These are phyloP conservation scores for Calonectria pseudoturangicola DNA, from an alignment of 2,329 filamentous ascomycete species.

Conservation along the genomic window DNA sequence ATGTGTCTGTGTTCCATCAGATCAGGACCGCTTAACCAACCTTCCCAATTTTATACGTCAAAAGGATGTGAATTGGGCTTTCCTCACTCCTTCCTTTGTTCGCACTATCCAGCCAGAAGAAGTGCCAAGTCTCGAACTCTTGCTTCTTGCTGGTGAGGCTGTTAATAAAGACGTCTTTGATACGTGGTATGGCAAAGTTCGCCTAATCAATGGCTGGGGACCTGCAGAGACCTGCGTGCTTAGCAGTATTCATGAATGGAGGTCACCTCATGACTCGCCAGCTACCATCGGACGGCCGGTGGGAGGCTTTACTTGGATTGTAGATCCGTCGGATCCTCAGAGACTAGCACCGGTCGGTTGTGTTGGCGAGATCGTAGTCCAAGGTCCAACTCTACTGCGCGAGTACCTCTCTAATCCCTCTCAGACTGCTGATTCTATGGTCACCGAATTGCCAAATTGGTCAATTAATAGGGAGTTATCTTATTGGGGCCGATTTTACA, in stretches of 20 bases:
- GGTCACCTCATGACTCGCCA: background rate
- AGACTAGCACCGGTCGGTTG: background rate
- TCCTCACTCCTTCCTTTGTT: slow-evolving; percentile 11
- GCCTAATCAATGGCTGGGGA: slow-evolving; percentile 44
- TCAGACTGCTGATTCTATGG: background rate
- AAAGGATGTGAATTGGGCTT: slow-evolving; percentile 10
- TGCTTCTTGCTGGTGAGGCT: slow-evolving; percentile 45
- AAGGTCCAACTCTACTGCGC: background rate
- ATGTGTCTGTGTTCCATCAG: slow-evolving; percentile 10
- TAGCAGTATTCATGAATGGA: slow-evolving; percentile 17
- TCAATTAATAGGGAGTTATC: background rate
- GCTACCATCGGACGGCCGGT: slow-evolving; percentile 4
- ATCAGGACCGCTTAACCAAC: slow-evolving; percentile 3
- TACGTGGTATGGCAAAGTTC: slow-evolving; percentile 43
- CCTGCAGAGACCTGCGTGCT: slow-evolving; percentile 43
- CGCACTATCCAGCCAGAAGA: slow-evolving; percentile 3
- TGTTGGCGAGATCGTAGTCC: slow-evolving; percentile 51
- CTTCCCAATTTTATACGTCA: background rate
- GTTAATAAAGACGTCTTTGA: slow-evolving; percentile 33
- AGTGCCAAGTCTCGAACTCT: slow-evolving; percentile 6
- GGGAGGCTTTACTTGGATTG: slow-evolving; percentile 2
- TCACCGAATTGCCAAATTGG: background rate
- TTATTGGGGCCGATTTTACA: background rate
- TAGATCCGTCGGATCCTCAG: background rate
- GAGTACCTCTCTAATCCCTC: slow-evolving; percentile 9